Conservation (phyloP, 805 yeast species). For the Yamadazyma insecticola region DNA sequence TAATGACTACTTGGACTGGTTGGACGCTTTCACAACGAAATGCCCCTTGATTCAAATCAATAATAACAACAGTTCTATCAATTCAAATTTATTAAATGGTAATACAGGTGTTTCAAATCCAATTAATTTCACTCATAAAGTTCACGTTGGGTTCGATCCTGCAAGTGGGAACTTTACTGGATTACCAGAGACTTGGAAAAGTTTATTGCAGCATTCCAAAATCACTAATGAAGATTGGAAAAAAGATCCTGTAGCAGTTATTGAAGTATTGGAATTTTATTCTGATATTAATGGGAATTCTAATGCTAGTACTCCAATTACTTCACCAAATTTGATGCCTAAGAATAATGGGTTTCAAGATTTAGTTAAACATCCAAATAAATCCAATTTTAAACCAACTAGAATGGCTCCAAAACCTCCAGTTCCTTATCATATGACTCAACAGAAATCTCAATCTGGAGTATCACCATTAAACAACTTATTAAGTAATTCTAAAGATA, state of each 20-base stretch:
- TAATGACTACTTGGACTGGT: conserved; percentile 82
- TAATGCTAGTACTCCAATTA: background rate
- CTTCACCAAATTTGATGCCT: conserved; percentile 6
- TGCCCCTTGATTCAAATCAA: conserved; percentile 51
- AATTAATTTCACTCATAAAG: conserved; percentile 90
- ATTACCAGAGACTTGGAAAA: conserved; percentile 56
- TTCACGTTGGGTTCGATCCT: conserved; percentile 84
- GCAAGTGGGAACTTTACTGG: conserved; percentile 58
- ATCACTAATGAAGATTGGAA: conserved; percentile 61
- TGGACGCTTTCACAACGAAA: conserved; percentile 78
- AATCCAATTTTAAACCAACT: conserved; percentile 30
- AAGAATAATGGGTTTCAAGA: conserved; percentile 6
- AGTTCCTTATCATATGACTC: conserved; percentile 32
- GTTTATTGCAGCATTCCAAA: conserved; percentile 51
- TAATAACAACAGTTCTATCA: conserved; percentile 1
- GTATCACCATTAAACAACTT: conserved; percentile 32
- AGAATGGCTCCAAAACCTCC: conserved; percentile 44
- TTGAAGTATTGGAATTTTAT: conserved; percentile 56
- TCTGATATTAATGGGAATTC: conserved; percentile 22
- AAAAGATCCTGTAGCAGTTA: conserved; percentile 60
- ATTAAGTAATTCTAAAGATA: conserved; percentile 16
- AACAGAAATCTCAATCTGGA: conserved; percentile 11
- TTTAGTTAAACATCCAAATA: conserved; percentile 12
- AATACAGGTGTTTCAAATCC: conserved; percentile 73
- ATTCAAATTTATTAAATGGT: conserved; percentile 1